Conservation (phyloP, 345 rosid species). For the Aurinia saxatilis region DNA sequence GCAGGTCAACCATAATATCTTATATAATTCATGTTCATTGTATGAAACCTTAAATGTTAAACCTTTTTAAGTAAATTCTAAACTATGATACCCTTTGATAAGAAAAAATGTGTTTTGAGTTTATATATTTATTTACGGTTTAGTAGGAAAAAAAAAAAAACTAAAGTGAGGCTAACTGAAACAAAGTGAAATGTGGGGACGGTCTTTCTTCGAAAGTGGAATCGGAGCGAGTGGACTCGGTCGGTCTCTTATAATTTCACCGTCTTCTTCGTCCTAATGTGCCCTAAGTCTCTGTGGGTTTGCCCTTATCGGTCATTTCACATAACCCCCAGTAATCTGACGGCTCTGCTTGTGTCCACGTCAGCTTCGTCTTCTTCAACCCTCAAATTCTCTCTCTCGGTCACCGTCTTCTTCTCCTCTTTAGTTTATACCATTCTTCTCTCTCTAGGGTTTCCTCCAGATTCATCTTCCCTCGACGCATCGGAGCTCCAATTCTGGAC, state of each 20-base stretch:
- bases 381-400: conserved; percentile 29
- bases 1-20: too few relatives aligned
- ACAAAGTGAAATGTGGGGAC: too few relatives aligned
- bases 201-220: too few relatives aligned
- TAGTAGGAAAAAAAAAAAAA: too few relatives aligned
- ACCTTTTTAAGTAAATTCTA: too few relatives aligned
- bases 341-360: conserved; percentile 63
- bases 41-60: too few relatives aligned
- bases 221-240: conserved; percentile 1
- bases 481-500: conserved; percentile 19
- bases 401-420: conserved; percentile 30
- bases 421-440: too few relatives aligned
- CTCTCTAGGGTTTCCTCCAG: conserved; percentile 56
- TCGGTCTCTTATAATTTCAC: conserved; percentile 20
- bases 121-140: too few relatives aligned
- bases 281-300: conserved; percentile 27
- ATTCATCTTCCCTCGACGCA: conserved; percentile 22
- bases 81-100: too few relatives aligned
- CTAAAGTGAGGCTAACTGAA: too few relatives aligned
- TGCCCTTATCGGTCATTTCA: conserved; percentile 72
- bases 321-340: conserved; percentile 30
- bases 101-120: too few relatives aligned
- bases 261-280: conserved; percentile 25
- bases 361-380: conserved; percentile 80
- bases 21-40: too few relatives aligned